Conservation (phyloP, 2,329 filamentous ascomycete species). For the Zopfia rhizophila region DNA sequence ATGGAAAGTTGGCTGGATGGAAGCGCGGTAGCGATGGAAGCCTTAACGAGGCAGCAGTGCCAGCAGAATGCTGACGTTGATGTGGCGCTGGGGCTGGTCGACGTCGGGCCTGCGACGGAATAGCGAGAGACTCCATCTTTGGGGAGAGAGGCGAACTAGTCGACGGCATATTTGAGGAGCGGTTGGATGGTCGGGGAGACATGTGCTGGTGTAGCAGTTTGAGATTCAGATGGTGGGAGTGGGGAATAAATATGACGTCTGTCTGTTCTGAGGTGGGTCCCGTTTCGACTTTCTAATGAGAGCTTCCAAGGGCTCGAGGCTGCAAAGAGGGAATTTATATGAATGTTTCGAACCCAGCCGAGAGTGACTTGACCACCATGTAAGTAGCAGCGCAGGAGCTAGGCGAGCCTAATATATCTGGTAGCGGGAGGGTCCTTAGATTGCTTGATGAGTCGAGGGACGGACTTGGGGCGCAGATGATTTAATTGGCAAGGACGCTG, state of each 20-base stretch:
- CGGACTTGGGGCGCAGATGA: constrained; percentile 35
- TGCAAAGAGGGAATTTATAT: constrained; percentile 14
- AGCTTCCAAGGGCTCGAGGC: constrained; percentile 1
- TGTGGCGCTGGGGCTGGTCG: constrained; percentile 39
- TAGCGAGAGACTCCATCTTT: constrained; percentile 46
- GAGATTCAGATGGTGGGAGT: background rate
- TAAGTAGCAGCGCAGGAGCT: constrained; percentile 27
- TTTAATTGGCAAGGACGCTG: constrained; percentile 43
- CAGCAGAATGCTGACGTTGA: constrained; percentile 47
- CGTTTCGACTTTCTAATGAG: constrained; percentile 20
- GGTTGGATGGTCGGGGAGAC: constrained; percentile 32
- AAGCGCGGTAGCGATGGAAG: constrained; percentile 63
- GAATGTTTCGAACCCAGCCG: constrained; percentile 9
- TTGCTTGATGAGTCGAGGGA: constrained; percentile 35
- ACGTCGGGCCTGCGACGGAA: constrained; percentile 47
- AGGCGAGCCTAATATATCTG: constrained; percentile 44
- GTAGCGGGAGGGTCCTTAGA: constrained; percentile 43
- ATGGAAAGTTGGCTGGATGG: constrained; percentile 63
- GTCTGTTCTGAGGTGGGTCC: constrained; percentile 27
- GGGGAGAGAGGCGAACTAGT: constrained; percentile 48
- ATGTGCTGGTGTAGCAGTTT: constrained; percentile 29
- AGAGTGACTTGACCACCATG: constrained; percentile 19
- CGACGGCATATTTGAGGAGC: constrained; percentile 35
- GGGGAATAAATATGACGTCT: constrained; percentile 41
- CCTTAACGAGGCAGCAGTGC: constrained; percentile 52